These are phyloP conservation scores for Lactarius tabidus DNA, from an alignment of 768 basidiomycete species.

Conservation along the genomic window DNA sequence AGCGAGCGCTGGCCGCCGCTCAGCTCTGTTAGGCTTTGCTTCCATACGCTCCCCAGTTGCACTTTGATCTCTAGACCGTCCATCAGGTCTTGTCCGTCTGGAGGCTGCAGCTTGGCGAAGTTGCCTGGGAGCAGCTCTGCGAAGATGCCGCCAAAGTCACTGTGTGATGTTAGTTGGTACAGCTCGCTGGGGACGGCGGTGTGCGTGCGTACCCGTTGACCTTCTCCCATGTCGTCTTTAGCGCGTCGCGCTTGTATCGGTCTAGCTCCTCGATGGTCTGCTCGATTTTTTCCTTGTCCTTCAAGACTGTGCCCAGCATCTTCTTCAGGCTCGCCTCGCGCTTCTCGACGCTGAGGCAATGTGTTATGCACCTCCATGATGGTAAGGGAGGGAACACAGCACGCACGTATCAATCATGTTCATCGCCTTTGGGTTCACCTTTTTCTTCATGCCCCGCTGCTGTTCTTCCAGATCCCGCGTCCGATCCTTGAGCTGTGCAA, in stretches of 20 bases:
- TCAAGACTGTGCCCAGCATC: slow-evolving; percentile 82
- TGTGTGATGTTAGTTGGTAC: slow-evolving; percentile 31
- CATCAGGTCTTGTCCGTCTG: slow-evolving; percentile 90
- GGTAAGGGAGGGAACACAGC: no score
- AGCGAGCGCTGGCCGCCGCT: slow-evolving; percentile 98
- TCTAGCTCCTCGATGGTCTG: slow-evolving; percentile 91
- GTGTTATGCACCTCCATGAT: not conserved
- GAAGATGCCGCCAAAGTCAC: slow-evolving; percentile 96
- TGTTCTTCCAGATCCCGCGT: slow-evolving; percentile 70
- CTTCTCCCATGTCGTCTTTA: slow-evolving; percentile 94
- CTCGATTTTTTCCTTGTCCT: slow-evolving; percentile 94
- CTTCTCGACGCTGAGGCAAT: slow-evolving; percentile 75
- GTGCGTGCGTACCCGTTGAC: slow-evolving; percentile 69
- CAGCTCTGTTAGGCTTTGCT: slow-evolving; percentile 93
- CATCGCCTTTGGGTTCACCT: slow-evolving; percentile 92
- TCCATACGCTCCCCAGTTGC: slow-evolving; percentile 92
- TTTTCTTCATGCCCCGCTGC: slow-evolving; percentile 89
- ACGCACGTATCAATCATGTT: slow-evolving; percentile 91
- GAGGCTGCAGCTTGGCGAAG: slow-evolving; percentile 91
- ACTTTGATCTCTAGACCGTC: slow-evolving; percentile 98
- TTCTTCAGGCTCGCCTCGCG: slow-evolving; percentile 81
- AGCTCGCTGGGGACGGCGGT: not conserved
- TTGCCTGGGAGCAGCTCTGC: slow-evolving; percentile 94
- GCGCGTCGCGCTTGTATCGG: slow-evolving; percentile 87
- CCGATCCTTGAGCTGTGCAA: slow-evolving; percentile 54